Conservation (phyloP, 331 rosid species). For the Spiraea crenata region DNA sequence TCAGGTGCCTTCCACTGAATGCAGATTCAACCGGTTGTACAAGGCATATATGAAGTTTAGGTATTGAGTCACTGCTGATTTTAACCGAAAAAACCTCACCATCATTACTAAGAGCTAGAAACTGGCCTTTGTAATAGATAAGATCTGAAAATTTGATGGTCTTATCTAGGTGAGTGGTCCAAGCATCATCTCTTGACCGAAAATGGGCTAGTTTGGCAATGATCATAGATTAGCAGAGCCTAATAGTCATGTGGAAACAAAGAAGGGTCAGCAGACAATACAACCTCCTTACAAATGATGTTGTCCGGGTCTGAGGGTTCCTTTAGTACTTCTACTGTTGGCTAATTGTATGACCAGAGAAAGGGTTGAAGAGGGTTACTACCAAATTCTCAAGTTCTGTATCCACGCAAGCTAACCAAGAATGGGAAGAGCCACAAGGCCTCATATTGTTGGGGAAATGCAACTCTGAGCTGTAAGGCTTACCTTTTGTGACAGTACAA, state of each 20-base stretch:
- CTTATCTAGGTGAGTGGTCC: background rate
- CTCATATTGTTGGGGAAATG: background rate
- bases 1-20: too few species aligned
- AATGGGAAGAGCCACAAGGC: background rate
- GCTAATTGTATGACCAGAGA: background rate
- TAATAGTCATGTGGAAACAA: background rate
- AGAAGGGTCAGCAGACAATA: background rate
- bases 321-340: background rate
- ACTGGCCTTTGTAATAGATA: background rate
- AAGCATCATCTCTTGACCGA: background rate
- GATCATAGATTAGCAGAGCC: background rate
- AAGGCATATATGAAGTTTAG: too few species aligned
- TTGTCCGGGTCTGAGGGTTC: background rate
- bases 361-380: conserved; percentile 9
- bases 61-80: too few species aligned
- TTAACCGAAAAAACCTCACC: background rate
- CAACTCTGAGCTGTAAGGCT: background rate
- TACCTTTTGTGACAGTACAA: background rate
- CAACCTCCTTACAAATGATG: background rate
- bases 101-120: background rate
- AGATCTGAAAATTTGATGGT: background rate
- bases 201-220: background rate
- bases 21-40: too few species aligned
- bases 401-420: conserved; percentile 2
- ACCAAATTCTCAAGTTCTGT: background rate